phyloP scores from a whole-genome alignment of 805 yeast species.

The Ogataea paraovalis region DNA sequence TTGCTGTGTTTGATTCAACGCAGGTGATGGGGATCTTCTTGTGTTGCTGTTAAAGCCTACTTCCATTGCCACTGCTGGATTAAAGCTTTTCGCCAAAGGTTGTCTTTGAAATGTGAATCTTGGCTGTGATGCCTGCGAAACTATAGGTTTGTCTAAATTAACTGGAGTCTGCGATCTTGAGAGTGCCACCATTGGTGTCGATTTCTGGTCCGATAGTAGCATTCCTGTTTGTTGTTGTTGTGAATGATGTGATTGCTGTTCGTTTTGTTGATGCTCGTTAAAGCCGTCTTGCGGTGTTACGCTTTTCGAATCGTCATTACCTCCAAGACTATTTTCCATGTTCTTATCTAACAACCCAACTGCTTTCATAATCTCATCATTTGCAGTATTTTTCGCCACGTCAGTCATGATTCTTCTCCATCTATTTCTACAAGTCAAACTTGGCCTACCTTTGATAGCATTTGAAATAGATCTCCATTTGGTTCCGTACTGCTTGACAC shows the following conservation, averaged over 20 bases:
- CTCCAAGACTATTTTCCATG: neutral
- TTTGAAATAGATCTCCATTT: conserved; percentile 81
- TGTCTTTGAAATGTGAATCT: conserved; percentile 16
- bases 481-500: conserved; percentile 72
- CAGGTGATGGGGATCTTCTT: conserved; percentile 9
- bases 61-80: conserved; percentile 8
- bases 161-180: neutral
- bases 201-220: neutral
- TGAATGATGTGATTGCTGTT: neutral
- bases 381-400: conserved; percentile 65
- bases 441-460: conserved; percentile 74
- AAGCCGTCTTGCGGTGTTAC: neutral
- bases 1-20: too few relatives aligned
- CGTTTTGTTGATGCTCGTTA: neutral
- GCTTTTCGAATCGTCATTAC: neutral
- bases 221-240: neutral
- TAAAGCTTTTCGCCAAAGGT: conserved; percentile 12
- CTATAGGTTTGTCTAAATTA: neutral
- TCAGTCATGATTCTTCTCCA: conserved; percentile 85
- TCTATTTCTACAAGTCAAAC: conserved; percentile 84
- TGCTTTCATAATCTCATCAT: conserved; percentile 49
- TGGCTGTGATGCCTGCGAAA: conserved; percentile 1
- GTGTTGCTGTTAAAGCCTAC: conserved; percentile 1
- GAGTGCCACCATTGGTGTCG: neutral
- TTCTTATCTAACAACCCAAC: conserved; percentile 39